phyloP scores from a whole-genome alignment of 148 eudicot genomes.

The Dysphania ambrosioides region DNA sequence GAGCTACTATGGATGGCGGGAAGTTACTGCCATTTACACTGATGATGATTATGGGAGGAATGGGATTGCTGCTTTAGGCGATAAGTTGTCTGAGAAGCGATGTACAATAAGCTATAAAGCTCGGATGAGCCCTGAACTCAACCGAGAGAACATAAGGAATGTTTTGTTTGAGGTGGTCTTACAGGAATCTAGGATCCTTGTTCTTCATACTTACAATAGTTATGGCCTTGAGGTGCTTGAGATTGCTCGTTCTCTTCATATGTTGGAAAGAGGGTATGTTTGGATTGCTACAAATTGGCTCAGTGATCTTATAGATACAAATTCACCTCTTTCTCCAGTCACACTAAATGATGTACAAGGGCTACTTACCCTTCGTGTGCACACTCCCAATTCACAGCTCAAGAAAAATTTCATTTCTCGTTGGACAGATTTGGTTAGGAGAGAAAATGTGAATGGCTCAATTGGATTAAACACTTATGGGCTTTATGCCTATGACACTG shows the following conservation, averaged over 20 bases:
- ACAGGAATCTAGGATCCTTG: conserved; percentile 48
- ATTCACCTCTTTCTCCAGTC: conserved; percentile 35
- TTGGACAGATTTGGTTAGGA: conserved; percentile 45
- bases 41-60: conserved; percentile 72
- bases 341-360: conserved; percentile 41
- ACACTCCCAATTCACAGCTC: conserved; percentile 46
- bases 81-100: conserved; percentile 38
- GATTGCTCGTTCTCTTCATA: conserved; percentile 45
- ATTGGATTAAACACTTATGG: conserved; percentile 52
- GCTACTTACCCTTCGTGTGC: conserved; percentile 41
- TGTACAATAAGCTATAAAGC: conserved; percentile 50
- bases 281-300: conserved; percentile 83
- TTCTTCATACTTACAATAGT: conserved; percentile 45
- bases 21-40: conserved; percentile 46
- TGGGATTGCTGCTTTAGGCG: conserved; percentile 47
- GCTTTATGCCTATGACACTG: conserved; percentile 77
- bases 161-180: conserved; percentile 38
- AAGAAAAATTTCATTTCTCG: conserved; percentile 42
- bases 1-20: conserved; percentile 49
- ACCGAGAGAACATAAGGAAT: conserved; percentile 36
- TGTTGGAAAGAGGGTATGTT: conserved; percentile 60
- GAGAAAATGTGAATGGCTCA: conserved; percentile 25
- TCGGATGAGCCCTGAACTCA: conserved; percentile 35
- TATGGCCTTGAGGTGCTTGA: conserved; percentile 41
- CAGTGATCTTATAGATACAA: conserved; percentile 47